Conservation (phyloP, 2,329 filamentous ascomycete genomes). For the Aspergillaceae sp. region DNA sequence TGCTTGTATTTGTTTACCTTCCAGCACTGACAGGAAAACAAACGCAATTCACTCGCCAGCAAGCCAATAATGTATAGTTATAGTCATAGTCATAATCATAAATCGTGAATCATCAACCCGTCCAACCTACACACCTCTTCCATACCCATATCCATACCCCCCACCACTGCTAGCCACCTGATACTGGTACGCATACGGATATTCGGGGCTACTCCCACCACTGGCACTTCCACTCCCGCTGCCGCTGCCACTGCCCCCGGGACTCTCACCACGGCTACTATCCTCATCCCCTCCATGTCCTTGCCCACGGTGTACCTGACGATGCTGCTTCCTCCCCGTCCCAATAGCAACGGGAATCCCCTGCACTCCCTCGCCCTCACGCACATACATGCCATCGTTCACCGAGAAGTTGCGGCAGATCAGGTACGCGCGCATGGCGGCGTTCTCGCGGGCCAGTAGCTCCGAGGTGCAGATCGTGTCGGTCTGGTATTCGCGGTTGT, state of each 20-base stretch:
- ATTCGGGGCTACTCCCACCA: constrained; percentile 47
- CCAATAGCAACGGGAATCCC: constrained; percentile 58
- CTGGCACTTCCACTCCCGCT: constrained; percentile 46
- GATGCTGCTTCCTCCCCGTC: constrained; percentile 42
- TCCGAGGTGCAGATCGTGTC: constrained; percentile 77
- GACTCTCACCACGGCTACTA: background rate
- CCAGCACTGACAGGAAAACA: too few relatives aligned
- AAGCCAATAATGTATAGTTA: too few relatives aligned
- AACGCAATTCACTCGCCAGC: too few relatives aligned
- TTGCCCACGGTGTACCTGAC: constrained; percentile 38
- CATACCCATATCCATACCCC: too few relatives aligned
- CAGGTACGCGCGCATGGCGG: constrained; percentile 92
- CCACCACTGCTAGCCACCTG: too few relatives aligned
- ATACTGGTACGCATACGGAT: too few relatives aligned
- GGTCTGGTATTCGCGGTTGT: constrained; percentile 93
- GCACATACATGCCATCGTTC: constrained; percentile 79
- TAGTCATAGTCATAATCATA: too few relatives aligned
- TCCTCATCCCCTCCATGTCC: constrained; percentile 46
- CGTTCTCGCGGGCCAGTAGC: constrained; percentile 78
- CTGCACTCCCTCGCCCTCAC: constrained; percentile 48
- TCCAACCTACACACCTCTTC: too few relatives aligned
- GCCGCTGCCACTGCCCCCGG: constrained; percentile 35
- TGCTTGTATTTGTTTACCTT: too few relatives aligned
- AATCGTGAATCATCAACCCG: too few relatives aligned
- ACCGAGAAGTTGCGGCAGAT: constrained; percentile 96